phyloP scores from a whole-genome alignment of 164 flowering plant genomes.

The Piper betle region DNA sequence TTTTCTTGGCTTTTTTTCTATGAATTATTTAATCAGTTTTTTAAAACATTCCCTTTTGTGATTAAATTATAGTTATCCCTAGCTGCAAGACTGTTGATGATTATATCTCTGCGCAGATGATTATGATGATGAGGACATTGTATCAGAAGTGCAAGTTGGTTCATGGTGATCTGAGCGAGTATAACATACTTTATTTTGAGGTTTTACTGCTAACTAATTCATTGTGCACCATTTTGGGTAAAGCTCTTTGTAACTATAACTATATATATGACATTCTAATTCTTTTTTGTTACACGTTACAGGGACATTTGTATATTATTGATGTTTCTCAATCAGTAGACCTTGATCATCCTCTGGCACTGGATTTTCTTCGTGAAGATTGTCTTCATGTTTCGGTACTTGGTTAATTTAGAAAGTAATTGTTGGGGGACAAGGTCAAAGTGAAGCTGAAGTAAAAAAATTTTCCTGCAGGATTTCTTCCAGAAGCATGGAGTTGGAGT shows the following conservation, averaged over 20 bases:
- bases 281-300: conserved; percentile 5
- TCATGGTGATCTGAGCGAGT: conserved; percentile 99
- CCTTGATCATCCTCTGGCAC: conserved; percentile 92
- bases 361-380: conserved; percentile 85
- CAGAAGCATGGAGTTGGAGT: conserved; percentile 86
- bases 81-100: background rate
- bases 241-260: too few relatives aligned
- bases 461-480: conserved; percentile 65
- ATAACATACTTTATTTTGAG: conserved; percentile 88
- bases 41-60: too few relatives aligned
- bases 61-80: background rate
- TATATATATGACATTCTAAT: background rate
- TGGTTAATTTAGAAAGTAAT: background rate
- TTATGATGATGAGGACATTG: conserved; percentile 68
- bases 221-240: background rate
- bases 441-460: conserved; percentile 4
- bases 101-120: conserved; percentile 32
- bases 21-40: too few relatives aligned
- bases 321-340: conserved; percentile 99
- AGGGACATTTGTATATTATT: conserved; percentile 85
- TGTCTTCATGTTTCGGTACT: conserved; percentile 77
- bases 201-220: conserved; percentile 20
- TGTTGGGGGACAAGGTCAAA: background rate
- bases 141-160: conserved; percentile 96
- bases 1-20: too few relatives aligned